Percentiles rank a stretch among this genome's conserved stretches.
phyloP scores from a whole-genome alignment of 2,329 filamentous ascomycete genomes.

The Alternaria metachromatica region DNA sequence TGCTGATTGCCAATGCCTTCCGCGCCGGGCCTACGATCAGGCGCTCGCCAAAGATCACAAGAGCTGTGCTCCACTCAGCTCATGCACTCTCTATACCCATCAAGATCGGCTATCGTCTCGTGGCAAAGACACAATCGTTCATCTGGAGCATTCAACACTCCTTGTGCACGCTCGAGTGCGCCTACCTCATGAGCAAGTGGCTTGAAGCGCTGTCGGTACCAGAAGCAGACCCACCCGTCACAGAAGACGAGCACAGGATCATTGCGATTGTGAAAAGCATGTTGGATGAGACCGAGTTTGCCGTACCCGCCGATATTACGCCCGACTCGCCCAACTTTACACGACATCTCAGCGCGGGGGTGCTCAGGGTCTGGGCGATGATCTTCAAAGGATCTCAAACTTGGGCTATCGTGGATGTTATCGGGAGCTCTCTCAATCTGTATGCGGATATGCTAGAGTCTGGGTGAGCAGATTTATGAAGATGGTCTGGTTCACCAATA shows the following conservation, averaged over 20 bases:
- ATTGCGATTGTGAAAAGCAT: slow-evolving; percentile 49
- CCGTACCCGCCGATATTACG: slow-evolving; percentile 34
- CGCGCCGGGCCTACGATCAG: slow-evolving; percentile 64
- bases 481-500: not conserved
- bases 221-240: slow-evolving; percentile 42
- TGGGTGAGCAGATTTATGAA: slow-evolving; percentile 31
- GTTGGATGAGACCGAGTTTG: slow-evolving; percentile 51
- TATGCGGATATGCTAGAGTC: slow-evolving; percentile 51
- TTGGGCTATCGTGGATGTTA: slow-evolving; percentile 54
- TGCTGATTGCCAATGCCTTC: slow-evolving; percentile 67
- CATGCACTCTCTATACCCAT: slow-evolving; percentile 73
- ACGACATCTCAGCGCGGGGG: slow-evolving; percentile 49
- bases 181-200: slow-evolving; percentile 52
- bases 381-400: slow-evolving; percentile 53
- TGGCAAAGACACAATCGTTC: slow-evolving; percentile 49
- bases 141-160: slow-evolving; percentile 52
- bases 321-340: slow-evolving; percentile 43
- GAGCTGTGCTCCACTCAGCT: slow-evolving; percentile 71
- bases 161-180: slow-evolving; percentile 49
- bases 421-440: slow-evolving; percentile 50
- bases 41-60: slow-evolving; percentile 65
- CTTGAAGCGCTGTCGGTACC: slow-evolving; percentile 44
- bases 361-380: slow-evolving; percentile 52
- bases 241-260: slow-evolving; percentile 50
- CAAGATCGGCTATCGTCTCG: slow-evolving; percentile 56